Evolutionary conservation across 2,329 filamentous ascomycete genomes (phyloP).

Genomic region (Fusarium graminum): DNA sequence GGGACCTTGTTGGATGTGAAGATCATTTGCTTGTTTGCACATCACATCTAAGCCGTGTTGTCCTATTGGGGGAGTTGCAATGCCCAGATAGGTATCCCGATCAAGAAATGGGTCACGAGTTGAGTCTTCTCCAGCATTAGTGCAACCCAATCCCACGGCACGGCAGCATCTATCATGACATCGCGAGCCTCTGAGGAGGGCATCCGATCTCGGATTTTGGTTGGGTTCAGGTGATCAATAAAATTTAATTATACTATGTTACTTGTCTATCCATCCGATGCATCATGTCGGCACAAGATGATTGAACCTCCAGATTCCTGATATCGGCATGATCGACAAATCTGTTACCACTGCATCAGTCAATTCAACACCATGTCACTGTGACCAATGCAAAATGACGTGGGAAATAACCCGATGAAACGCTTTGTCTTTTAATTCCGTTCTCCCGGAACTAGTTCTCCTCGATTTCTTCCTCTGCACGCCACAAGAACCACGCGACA

Average conservation of each 20-base stretch:
- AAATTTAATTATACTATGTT: conserved; percentile 2
- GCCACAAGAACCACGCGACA: conserved; percentile 72
- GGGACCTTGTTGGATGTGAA: conserved; percentile 15
- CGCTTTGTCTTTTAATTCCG: conserved; percentile 1
- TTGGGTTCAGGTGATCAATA: conserved; percentile 19
- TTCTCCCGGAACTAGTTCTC: conserved; percentile 9
- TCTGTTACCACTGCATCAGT: conserved; percentile 26
- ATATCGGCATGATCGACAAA: conserved; percentile 29
- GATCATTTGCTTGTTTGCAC: conserved; percentile 34
- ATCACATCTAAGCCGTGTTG: conserved; percentile 22
- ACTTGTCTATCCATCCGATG: background rate
- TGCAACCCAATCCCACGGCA: conserved; percentile 28
- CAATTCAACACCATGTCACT: conserved; percentile 29
- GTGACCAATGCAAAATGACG: conserved; percentile 25
- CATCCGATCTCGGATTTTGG: conserved; percentile 36
- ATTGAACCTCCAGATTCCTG: conserved; percentile 26
- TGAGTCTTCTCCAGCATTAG: conserved; percentile 19
- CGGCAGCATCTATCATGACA: conserved; percentile 12
- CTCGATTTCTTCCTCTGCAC: conserved; percentile 56
- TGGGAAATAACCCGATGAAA: conserved; percentile 4
- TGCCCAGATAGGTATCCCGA: conserved; percentile 39
- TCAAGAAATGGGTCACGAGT: conserved; percentile 22
- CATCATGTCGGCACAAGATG: conserved; percentile 16
- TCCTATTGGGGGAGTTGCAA: conserved; percentile 10
- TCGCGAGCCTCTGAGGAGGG: conserved; percentile 17